Evolutionary conservation across 495 filamentous ascomycete genomes (phyloP), one percentile per base, ranked within the genome.

Genomic region (Emericellopsis terricola): DNA sequence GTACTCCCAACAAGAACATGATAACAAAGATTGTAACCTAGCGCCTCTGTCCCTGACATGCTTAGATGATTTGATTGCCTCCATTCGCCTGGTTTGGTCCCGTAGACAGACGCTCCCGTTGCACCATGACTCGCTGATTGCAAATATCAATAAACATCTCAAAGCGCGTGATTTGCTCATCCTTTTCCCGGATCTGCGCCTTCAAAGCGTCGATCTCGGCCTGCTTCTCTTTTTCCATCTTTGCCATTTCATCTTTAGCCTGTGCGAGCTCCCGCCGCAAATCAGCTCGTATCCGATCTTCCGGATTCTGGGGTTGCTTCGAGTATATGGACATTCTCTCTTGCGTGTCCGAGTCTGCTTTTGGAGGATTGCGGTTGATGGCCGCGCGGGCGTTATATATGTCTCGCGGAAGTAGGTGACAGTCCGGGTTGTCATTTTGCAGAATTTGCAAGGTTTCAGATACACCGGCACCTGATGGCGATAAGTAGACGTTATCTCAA

Each of bases 81-180:
- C 38, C 52, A 18, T 43, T 37, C 11, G 41, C 42, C 16, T 51
- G 44, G 29, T 53, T 46, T 31, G 45, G 47, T 26, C 34, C 52
- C 13, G 42, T 36, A 21, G 54, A 48, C 28, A 63, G 45, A 28
- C 50, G 49, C 39, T 59, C 56, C 38, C 59, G 47, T 39, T 59
- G 61, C 14, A 66, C 56, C 51, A 71, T 69, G 20, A 68, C 66
- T 28, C 66, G 53, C 44, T 66, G 57, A 35, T 71, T 71, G 49
- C 64, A 69, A 29, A 71, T 66, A 41, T 71, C 66, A 42, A 71
- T 68, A 34, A 71, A 71, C 57, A 68, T 64, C 45, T 71, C 66
- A 41, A 71, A 71, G 44, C 61, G 65, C 33, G 53, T 43, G 17
- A 71, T 71, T 36, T 62, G 56, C 42, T 61, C 62, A 36, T 69